Conservation (phyloP, 352 stramenopile genomes). For the Phytophthora megakarya region DNA sequence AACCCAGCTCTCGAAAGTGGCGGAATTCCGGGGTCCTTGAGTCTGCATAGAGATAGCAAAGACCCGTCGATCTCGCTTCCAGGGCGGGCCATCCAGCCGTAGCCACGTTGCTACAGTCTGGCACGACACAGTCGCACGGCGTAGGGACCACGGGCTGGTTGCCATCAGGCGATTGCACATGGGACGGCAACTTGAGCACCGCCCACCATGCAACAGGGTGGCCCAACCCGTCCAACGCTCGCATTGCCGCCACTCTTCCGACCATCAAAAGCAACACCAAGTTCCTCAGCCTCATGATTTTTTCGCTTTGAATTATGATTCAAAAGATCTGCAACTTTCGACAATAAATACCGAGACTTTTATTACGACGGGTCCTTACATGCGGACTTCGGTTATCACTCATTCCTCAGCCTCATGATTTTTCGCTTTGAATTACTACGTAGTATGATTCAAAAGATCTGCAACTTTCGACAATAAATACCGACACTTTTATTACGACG, state of each 20-base stretch:
- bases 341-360: constrained; percentile 59
- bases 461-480: constrained; percentile 43
- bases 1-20: constrained; percentile 72
- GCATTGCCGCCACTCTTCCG: constrained; percentile 22
- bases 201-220: constrained; percentile 72
- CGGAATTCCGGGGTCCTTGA: constrained; percentile 49
- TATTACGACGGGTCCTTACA: constrained; percentile 41
- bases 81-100: constrained; percentile 40
- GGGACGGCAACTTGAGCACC: constrained; percentile 73
- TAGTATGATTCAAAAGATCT: too few species aligned
- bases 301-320: too few species aligned
- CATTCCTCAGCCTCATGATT: too few species aligned
- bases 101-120: constrained; percentile 56
- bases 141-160: constrained; percentile 35
- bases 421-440: too few species aligned
- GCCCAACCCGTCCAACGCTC: constrained; percentile 65
- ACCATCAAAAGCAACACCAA: constrained; percentile 27
- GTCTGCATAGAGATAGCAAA: constrained; percentile 86
- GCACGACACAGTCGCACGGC: constrained; percentile 68
- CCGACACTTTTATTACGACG: constrained; percentile 47
- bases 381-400: constrained; percentile 36
- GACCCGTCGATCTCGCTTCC: constrained; percentile 45
- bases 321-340: not conserved
- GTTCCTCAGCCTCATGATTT: not conserved
- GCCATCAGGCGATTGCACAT: constrained; percentile 34